phyloP scores from a whole-genome alignment of 495 filamentous ascomycete species.

The Hypoxylon fuscum region DNA sequence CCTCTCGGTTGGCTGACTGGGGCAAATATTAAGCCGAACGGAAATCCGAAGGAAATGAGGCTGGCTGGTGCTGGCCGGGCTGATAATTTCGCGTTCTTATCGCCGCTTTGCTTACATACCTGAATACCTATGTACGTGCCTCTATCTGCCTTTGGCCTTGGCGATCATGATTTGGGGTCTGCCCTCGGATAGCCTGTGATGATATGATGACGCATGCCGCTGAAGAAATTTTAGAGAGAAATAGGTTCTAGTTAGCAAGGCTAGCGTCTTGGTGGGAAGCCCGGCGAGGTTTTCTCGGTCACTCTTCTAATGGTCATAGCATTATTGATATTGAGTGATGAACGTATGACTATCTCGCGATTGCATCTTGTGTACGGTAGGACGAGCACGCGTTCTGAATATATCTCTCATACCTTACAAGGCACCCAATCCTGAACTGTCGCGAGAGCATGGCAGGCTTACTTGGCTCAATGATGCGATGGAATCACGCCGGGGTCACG shows the following conservation, averaged over 20 bases:
- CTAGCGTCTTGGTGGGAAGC: background rate
- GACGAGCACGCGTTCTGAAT: background rate
- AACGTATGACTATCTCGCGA: constrained; percentile 31
- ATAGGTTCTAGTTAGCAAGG: background rate
- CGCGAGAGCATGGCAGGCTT: background rate
- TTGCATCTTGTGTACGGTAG: background rate
- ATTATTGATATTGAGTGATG: background rate
- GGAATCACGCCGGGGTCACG: constrained; percentile 18
- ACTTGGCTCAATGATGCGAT: constrained; percentile 5
- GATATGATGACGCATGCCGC: background rate
- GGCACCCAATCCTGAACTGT: background rate
- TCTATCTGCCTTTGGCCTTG: no score
- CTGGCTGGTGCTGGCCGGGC: no score
- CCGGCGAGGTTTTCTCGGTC: background rate
- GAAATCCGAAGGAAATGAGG: no score
- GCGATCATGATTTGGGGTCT: constrained; percentile 23
- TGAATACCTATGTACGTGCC: no score
- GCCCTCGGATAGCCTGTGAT: constrained; percentile 11
- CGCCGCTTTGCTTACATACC: constrained; percentile 9
- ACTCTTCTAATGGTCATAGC: background rate
- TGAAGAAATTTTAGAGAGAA: background rate
- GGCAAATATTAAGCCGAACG: no score
- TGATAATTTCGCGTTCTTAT: constrained; percentile 4
- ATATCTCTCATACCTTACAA: background rate
- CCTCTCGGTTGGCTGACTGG: no score